Base-by-base conservation (phyloP, 345 rosid species). In the Sapria himalayana region DNA sequence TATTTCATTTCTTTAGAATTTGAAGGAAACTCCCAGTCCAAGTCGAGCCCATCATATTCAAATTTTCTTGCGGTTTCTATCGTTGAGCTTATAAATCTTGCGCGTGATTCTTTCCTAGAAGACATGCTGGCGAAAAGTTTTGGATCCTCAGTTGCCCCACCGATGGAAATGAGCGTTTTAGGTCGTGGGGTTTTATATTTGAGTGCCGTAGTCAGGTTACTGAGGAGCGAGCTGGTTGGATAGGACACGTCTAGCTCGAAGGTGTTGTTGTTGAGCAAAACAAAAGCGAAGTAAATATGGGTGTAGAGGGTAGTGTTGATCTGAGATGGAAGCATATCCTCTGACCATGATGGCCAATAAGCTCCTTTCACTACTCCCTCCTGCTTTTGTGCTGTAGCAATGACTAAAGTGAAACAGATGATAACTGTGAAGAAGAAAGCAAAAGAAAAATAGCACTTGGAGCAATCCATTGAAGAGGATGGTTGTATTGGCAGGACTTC, bases 1-100 rank as follows among this genome's bases (percentile, higher is more conserved):
- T 59, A 15, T 3, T 43, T 19, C 79, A 68, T 69, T 22, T 71
- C 67, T 39, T 39, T 39, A 2, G 41, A 56, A 54, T 1, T 52
- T 24, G 37, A 1, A 3, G 84, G 79, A 34, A 33, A 71, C 27
- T 75, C 84, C 84, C 79, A 75, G 24, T 69, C 79, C 17, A 75
- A 54, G 51, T 75, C 79, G 33, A 71, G 53, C 45, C 84, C 84
- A 35, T 69, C 72, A 23, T 63, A 71, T 15, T 60, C 73, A 16
- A 31, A 61, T 20, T 37, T 37, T 25, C 84, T 46, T 1, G 76
- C 84, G 0, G 58, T 46, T 36, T 66, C 55, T 4, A 69, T 16
- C 0, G 79, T 51, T 0, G 84, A 71, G 3, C 44, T 14, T 48
- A 71, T 59, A 75, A 71, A 33, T 41, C 32, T n/a, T 13, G 19